A percentile compares a stretch with the other conserved stretches of the same genome.
These are phyloP conservation scores for Colletotrichum tamarilloi DNA, from an alignment of 2,329 filamentous ascomycete species.

Conservation along the genomic window DNA sequence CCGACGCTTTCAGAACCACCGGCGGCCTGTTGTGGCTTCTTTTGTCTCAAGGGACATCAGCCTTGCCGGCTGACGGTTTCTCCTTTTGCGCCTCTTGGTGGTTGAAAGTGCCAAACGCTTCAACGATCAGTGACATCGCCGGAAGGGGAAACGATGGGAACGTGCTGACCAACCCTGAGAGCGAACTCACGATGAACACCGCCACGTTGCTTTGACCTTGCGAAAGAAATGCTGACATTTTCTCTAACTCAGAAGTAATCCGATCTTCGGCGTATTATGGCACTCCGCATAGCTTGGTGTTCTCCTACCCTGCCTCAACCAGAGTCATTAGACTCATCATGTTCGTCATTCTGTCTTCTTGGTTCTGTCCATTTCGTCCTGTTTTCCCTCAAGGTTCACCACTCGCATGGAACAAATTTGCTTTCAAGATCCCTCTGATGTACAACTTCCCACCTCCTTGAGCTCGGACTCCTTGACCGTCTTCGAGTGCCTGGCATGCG, in stretches of 20 bases:
- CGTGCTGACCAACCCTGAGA: not conserved
- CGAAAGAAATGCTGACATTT: not conserved
- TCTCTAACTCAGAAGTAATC: not conserved
- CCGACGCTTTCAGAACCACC: not conserved
- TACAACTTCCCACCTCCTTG: conserved; percentile 5
- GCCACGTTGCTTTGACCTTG: not conserved
- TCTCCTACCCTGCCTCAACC: too few species aligned
- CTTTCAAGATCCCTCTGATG: conserved; percentile 6
- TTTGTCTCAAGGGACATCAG: not conserved
- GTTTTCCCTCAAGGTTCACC: not conserved
- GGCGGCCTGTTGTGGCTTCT: not conserved
- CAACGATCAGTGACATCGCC: not conserved
- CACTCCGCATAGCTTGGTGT: not conserved
- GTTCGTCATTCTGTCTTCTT: not conserved
- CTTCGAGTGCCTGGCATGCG: conserved; percentile 16
- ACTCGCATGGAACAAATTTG: not conserved
- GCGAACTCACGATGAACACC: conserved; percentile 13
- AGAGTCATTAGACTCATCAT: too few species aligned
- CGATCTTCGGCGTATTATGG: conserved; percentile 22
- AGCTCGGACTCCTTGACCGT: not conserved
- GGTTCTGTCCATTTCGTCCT: not conserved
- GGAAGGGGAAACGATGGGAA: not conserved
- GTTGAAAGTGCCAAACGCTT: not conserved
- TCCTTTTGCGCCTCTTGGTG: not conserved
- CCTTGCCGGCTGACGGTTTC: not conserved